phyloP scores from a whole-genome alignment of 2,329 filamentous ascomycete species.

The Coniochaeta pulveracea region DNA sequence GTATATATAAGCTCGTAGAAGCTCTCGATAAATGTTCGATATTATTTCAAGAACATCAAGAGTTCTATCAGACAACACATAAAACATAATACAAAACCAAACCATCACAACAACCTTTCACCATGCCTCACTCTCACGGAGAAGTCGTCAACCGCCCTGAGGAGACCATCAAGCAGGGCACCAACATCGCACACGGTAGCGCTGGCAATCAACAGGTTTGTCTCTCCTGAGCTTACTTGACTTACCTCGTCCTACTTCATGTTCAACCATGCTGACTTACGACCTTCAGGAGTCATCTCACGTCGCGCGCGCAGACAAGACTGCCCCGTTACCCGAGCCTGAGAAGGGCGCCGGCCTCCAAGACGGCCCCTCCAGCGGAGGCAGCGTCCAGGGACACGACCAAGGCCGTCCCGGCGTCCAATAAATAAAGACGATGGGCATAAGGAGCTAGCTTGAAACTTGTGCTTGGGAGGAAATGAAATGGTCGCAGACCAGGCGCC shows the following conservation, averaged over 20 bases:
- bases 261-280: neutral
- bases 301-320: constrained; percentile 36
- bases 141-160: constrained; percentile 35
- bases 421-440: no score
- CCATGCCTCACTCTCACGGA: constrained; percentile 29
- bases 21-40: no score
- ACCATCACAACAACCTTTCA: constrained; percentile 10
- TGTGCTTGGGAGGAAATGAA: no score
- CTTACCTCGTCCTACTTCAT: constrained; percentile 1
- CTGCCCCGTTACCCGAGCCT: constrained; percentile 32
- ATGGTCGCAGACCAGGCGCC: no score
- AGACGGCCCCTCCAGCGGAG: constrained; percentile 29
- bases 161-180: constrained; percentile 29
- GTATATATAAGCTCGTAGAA: no score
- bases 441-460: no score
- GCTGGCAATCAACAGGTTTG: constrained; percentile 25
- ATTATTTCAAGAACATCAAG: no score
- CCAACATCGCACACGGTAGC: constrained; percentile 31
- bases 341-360: constrained; percentile 31
- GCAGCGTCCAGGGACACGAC: constrained; percentile 29
- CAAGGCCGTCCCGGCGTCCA: no score
- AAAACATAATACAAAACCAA: constrained; percentile 4
- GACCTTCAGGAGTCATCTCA: constrained; percentile 13
- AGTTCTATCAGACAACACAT: no score
- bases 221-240: neutral